A percentile compares a stretch with the other conserved stretches of the same genome.
These are phyloP conservation scores for Globisporangium alternatum DNA, from an alignment of 352 stramenopile genomes.

Conservation along the genomic window DNA sequence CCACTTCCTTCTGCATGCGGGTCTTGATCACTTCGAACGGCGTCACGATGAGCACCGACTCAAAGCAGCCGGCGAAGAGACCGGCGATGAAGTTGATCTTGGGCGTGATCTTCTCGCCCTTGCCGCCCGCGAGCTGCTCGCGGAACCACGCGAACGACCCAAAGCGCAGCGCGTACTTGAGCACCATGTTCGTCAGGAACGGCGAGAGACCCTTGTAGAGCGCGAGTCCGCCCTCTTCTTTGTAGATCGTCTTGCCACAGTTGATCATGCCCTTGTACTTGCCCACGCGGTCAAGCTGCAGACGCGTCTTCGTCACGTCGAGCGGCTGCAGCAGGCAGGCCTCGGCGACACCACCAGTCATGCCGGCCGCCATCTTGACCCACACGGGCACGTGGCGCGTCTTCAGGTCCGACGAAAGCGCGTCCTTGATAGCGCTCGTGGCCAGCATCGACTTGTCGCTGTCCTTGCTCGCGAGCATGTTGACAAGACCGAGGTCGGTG, in stretches of 20 bases:
- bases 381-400: slow-evolving; percentile 62
- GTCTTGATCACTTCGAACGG: slow-evolving; percentile 99
- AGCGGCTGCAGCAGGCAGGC: slow-evolving; percentile 80
- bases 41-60: slow-evolving; percentile 96
- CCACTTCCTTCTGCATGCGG: slow-evolving; percentile 94
- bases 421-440: slow-evolving; percentile 76
- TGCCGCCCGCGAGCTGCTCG: slow-evolving; percentile 69
- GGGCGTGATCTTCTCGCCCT: slow-evolving; percentile 66
- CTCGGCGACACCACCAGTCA: slow-evolving; percentile 84
- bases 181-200: slow-evolving; percentile 88
- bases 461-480: slow-evolving; percentile 13
- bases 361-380: slow-evolving; percentile 85
- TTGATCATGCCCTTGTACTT: slow-evolving; percentile 88
- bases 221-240: slow-evolving; percentile 60
- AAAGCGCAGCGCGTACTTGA: slow-evolving; percentile 89
- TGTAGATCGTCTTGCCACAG: slow-evolving; percentile 79
- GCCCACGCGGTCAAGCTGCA: slow-evolving; percentile 72
- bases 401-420: slow-evolving; percentile 70
- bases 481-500: slow-evolving; percentile 13
- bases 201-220: slow-evolving; percentile 87
- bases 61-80: slow-evolving; percentile 91
- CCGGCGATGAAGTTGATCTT: slow-evolving; percentile 88
- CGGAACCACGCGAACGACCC: slow-evolving; percentile 87
- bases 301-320: slow-evolving; percentile 84
- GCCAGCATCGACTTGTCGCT: slow-evolving; percentile 34